Conservation (phyloP, 768 basidiomycete genomes). For the Boletus rubropictus region DNA sequence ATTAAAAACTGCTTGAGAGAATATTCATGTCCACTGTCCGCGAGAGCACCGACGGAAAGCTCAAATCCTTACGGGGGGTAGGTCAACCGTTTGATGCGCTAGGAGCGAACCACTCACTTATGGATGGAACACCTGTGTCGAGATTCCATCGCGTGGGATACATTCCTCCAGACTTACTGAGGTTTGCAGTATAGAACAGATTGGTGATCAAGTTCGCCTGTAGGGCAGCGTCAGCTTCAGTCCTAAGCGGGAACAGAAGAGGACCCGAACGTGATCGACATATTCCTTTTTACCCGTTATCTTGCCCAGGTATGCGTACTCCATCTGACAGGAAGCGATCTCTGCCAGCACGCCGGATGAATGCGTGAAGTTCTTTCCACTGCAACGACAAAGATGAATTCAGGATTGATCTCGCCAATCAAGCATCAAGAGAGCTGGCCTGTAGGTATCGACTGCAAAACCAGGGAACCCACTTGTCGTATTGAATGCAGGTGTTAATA, state of each 20-base stretch:
- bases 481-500: constrained; percentile 66
- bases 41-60: constrained; percentile 55
- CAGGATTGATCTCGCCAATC: not conserved
- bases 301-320: constrained; percentile 80
- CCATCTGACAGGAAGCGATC: constrained; percentile 73
- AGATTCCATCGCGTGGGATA: constrained; percentile 56
- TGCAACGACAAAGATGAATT: not conserved
- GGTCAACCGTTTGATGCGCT: not conserved
- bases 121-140: constrained; percentile 36
- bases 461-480: constrained; percentile 64
- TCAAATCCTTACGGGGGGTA: constrained; percentile 21
- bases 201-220: constrained; percentile 49
- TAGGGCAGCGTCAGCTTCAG: not conserved
- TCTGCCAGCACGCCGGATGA: constrained; percentile 55
- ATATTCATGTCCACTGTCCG: constrained; percentile 75
- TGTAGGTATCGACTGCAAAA: constrained; percentile 62
- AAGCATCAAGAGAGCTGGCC: constrained; percentile 30
- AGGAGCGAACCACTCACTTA: constrained; percentile 37
- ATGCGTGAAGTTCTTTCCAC: not conserved
- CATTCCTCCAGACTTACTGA: constrained; percentile 50
- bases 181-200: constrained; percentile 41
- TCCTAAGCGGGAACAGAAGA: not conserved
- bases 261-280: constrained; percentile 45
- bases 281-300: constrained; percentile 65
- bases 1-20: constrained; percentile 67